Evolutionary conservation across 257 asterid genomes (phyloP), one percentile per base, ranked within the genome.

Genomic region (Solanum pimpinellifolium): DNA sequence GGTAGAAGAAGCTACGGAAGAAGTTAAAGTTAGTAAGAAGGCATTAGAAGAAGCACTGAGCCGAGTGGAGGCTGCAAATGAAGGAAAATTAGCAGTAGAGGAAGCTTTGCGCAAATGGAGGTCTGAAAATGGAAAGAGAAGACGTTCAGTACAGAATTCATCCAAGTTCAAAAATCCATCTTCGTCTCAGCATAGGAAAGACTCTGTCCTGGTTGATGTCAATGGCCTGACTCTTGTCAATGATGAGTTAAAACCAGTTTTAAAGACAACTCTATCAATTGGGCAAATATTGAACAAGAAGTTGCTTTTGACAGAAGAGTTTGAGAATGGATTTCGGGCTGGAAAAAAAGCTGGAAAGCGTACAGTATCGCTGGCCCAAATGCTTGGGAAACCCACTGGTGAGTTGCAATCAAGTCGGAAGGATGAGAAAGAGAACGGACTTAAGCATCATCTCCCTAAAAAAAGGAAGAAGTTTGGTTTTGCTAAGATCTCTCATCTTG

Each of bases 391-490:
- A 76, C 89, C 90, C n/a, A 87, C 86, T 27, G 77, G 69, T 11
- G 94, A 72, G 60, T 60, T 75, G 70, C 87, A 37, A 29, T 86
- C 83, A 52, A 86, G 42, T 23, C 80, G 87, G 89, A 92, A 88
- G 74, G 84, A 89, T 1, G 94, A 90, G 85, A 95, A 90, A 65
- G 95, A 93, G 47, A 92, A 94, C 23, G 89, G 89, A 70, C 39
- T 12, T 9, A 49, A 75, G 41, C 88, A 87, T 42, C 92, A 91
- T 85, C 89, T 88, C 15, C 89, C 95, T 2, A 91, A 89, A 2
- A 96, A 96, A 97, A 96, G 98, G 77, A 97, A 94, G 96, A 95
- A 94, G 91, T 93, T 94, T 27, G 95, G 96, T 4, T 91, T 96
- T 75, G 89, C 92, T 76, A 90, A 92, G 88, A 97, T 97, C 46